Evolutionary conservation across 2,329 filamentous ascomycete genomes (phyloP), one percentile per base, ranked within the genome.

Genomic region (Fusarium illudens): DNA sequence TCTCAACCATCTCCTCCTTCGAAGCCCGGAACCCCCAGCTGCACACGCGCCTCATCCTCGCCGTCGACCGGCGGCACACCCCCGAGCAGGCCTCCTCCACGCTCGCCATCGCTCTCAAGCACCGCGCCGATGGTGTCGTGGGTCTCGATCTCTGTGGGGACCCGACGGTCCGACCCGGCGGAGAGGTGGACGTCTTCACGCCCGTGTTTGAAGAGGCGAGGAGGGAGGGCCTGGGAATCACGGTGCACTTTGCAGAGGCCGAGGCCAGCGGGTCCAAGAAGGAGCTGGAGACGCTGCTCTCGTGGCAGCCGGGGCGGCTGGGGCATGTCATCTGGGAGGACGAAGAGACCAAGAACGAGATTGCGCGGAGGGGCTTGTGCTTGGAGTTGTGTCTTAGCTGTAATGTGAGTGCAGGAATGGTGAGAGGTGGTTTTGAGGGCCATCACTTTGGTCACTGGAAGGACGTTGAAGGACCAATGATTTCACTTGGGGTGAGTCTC

Each of bases 361-460:
- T 84, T 59, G 77, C 79, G 11, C 71, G 76, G 46, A 80, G 82
- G 12, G 82, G 82, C 1, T 75, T 94, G 27, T 91, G 90, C 3
- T 77, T 96, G 12, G 92, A 96, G 78, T 75, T 96, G 34, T 96
- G 92, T 64, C 79, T 96, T 64, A 93, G 89, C 68, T 95, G 92
- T 77, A 96, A 96, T 72, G 91, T 96, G 2, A 87, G 90, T 68
- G 90, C 90, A 2, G 89, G 88, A 68, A 89, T 96, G 87, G 89
- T 91, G 52, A 79, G 82, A 1, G 90, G 91, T 0, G 86, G 88
- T 7, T 87, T 85, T 64, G 82, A 84, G 60, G 88, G 88, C 50
- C 92, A 96, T 77, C 92, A 96, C 80, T 94, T 96, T 78, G 89
- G 90, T 13, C 84, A 88, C 73, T 96, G 92, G 92, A 84, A 80